phyloP scores from a whole-genome alignment of 106 monocot species.

The Apostasia ramifera region DNA sequence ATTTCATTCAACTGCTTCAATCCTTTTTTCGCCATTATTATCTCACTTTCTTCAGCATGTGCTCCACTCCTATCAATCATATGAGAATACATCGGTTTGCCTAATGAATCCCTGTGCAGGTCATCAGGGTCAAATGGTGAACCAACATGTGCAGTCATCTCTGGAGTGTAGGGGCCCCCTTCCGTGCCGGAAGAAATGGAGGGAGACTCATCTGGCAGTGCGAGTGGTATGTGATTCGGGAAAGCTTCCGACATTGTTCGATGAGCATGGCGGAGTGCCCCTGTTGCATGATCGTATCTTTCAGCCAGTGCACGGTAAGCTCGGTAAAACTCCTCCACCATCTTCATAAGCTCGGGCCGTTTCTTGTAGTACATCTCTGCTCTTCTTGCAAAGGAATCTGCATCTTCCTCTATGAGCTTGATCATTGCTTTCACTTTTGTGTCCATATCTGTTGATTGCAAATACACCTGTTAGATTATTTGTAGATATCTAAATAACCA shows the following conservation, averaged over 20 bases:
- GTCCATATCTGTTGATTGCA: conserved; percentile 49
- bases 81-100: conserved; percentile 16
- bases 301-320: conserved; percentile 74
- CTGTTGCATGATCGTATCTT: conserved; percentile 69
- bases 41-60: conserved; percentile 22
- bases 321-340: conserved; percentile 67
- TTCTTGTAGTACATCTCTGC: conserved; percentile 78
- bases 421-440: conserved; percentile 65
- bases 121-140: conserved; percentile 25
- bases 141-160: conserved; percentile 15
- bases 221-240: conserved; percentile 44
- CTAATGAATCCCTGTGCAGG: conserved; percentile 24
- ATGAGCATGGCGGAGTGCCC: conserved; percentile 60
- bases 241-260: conserved; percentile 65
- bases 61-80: conserved; percentile 8
- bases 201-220: conserved; percentile 43
- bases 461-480: not conserved
- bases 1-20: conserved; percentile 44
- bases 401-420: conserved; percentile 73
- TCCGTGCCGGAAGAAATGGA: conserved; percentile 20
- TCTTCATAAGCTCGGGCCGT: conserved; percentile 61
- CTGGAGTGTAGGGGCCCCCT: conserved; percentile 42
- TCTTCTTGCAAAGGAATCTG: conserved; percentile 67
- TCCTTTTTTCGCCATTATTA: conserved; percentile 11
- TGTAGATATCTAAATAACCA: not conserved